These are phyloP conservation scores for Phellopilus nigrolimitatus DNA, from an alignment of 1,284 basidiomycete species.

Conservation along the genomic window DNA sequence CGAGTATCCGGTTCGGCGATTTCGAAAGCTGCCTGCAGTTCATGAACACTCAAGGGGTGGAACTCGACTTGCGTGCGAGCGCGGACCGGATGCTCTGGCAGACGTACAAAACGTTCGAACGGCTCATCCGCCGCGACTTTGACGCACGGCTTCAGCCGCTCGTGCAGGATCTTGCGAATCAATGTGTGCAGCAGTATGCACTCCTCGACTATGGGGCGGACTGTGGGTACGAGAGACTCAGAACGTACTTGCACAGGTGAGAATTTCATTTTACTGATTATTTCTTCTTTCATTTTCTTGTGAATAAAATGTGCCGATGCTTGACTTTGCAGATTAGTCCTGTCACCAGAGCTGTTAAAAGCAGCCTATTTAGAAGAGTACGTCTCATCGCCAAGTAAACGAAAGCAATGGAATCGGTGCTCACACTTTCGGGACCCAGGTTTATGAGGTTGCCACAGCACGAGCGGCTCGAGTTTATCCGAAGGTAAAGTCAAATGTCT, in stretches of 20 bases:
- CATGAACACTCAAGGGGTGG: constrained; percentile 3
- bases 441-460: constrained; percentile 10
- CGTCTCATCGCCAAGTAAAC: background rate
- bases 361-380: constrained; percentile 11
- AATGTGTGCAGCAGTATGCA: constrained; percentile 17
- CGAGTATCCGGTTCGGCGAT: constrained; percentile 15
- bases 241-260: constrained; percentile 18
- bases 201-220: constrained; percentile 18
- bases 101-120: constrained; percentile 15
- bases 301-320: background rate
- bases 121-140: constrained; percentile 13
- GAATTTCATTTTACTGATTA: background rate
- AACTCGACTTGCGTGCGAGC: constrained; percentile 9
- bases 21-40: constrained; percentile 17
- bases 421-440: background rate
- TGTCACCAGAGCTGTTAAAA: constrained; percentile 14
- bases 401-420: background rate
- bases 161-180: constrained; percentile 18
- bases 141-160: constrained; percentile 6
- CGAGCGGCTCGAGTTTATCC: constrained; percentile 13
- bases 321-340: constrained; percentile 11
- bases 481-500: constrained; percentile 5
- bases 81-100: constrained; percentile 18
- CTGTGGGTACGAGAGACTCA: constrained; percentile 11
- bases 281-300: background rate